Evolutionary conservation across 2,329 filamentous ascomycete species (phyloP).

Genomic region (Xylariales sp.): DNA sequence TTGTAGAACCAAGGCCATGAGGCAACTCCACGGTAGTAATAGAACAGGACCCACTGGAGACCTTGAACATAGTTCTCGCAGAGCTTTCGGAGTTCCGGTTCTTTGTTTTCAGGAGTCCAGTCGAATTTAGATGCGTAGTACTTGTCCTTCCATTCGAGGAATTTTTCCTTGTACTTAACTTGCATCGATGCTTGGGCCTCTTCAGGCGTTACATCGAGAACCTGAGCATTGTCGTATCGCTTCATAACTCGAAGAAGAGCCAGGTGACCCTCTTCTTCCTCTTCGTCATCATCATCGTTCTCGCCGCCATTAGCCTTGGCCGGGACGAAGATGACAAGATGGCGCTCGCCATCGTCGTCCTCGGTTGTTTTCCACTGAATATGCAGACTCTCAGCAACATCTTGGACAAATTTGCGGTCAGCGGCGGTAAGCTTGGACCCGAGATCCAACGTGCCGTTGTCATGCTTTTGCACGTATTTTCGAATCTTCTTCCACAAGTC

Average conservation of each 20-base stretch:
- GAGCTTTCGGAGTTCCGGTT: constrained; percentile 69
- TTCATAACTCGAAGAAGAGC: constrained; percentile 83
- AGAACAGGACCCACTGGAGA: constrained; percentile 95
- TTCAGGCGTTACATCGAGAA: constrained; percentile 74
- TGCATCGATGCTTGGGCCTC: constrained; percentile 77
- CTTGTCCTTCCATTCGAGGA: constrained; percentile 86
- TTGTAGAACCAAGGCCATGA: constrained; percentile 98
- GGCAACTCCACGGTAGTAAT: constrained; percentile 95
- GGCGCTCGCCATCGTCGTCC: constrained; percentile 50
- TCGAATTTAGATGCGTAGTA: constrained; percentile 89
- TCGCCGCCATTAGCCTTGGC: constrained; percentile 31
- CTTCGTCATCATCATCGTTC: constrained; percentile 64
- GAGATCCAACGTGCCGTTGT: constrained; percentile 65
- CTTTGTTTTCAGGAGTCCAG: constrained; percentile 77
- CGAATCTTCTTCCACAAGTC: constrained; percentile 79
- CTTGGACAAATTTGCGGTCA: constrained; percentile 90
- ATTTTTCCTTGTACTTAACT: constrained; percentile 84
- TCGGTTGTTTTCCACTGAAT: constrained; percentile 54
- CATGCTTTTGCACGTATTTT: constrained; percentile 71
- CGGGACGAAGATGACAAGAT: constrained; percentile 48
- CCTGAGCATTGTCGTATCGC: constrained; percentile 84
- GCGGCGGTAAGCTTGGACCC: constrained; percentile 69
- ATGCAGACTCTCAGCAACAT: constrained; percentile 64
- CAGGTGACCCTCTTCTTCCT: constrained; percentile 79
- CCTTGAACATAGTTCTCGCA: constrained; percentile 97